Conservation (phyloP, 176 grass and related monocot genomes). For the Bothriochloa decipiens region DNA sequence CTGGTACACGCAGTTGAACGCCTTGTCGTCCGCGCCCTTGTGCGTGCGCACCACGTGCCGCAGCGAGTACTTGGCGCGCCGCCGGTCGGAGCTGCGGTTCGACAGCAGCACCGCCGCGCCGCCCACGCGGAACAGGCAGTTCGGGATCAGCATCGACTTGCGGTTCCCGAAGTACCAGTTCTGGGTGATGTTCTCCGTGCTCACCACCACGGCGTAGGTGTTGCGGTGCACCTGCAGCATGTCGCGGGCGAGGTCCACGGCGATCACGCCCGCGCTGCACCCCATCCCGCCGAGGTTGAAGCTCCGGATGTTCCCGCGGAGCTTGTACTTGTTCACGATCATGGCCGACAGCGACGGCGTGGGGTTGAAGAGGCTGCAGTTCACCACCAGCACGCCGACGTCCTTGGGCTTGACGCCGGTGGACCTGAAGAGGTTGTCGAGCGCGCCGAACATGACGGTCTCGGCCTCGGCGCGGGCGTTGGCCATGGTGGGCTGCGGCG, state of each 20-base stretch:
- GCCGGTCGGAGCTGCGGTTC: slow-evolving; percentile 59
- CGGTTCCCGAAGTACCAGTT: slow-evolving; percentile 93
- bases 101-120: slow-evolving; percentile 77
- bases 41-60: slow-evolving; percentile 81
- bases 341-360: slow-evolving; percentile 93
- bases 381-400: slow-evolving; percentile 79
- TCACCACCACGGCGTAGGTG: slow-evolving; percentile 82
- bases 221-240: slow-evolving; percentile 77
- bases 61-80: slow-evolving; percentile 74
- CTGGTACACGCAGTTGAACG: slow-evolving; percentile 88
- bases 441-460: slow-evolving; percentile 74
- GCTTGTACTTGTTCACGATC: slow-evolving; percentile 91
- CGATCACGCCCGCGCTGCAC: slow-evolving; percentile 89
- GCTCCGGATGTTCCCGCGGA: slow-evolving; percentile 76
- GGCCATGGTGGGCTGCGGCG: slow-evolving; percentile 76
- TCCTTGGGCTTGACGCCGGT: slow-evolving; percentile 83
- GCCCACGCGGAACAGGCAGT: slow-evolving; percentile 84
- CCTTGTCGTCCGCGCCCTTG: slow-evolving; percentile 77
- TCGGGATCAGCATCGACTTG: slow-evolving; percentile 92
- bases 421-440: slow-evolving; percentile 71
- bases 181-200: slow-evolving; percentile 95
- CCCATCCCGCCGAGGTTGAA: slow-evolving; percentile 94
- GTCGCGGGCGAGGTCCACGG: slow-evolving; percentile 72
- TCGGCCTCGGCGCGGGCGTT: slow-evolving; percentile 80
- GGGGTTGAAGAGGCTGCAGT: slow-evolving; percentile 88